Percentiles rank a stretch among this genome's conserved stretches.
Conservation (phyloP, 148 eudicot species). For the Diospyros lotus region DNA sequence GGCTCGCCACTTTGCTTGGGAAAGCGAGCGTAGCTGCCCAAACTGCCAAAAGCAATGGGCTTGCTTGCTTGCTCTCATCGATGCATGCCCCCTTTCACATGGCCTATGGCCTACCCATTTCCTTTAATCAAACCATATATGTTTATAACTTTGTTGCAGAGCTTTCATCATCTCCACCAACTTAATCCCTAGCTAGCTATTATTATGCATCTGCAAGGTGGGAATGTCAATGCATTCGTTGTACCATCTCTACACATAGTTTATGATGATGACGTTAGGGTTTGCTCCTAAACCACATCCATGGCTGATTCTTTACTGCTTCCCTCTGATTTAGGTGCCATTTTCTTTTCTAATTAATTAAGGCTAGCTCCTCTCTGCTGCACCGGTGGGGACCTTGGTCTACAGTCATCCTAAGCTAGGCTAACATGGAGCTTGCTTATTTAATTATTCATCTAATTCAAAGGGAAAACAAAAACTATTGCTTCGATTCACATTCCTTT, state of each 20-base stretch:
- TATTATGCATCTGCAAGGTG: too few relatives aligned
- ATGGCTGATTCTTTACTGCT: background rate
- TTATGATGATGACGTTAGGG: background rate
- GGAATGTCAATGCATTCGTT: conserved; percentile 6
- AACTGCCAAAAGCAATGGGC: conserved; percentile 17
- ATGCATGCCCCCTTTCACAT: conserved; percentile 17
- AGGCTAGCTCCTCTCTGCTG: background rate
- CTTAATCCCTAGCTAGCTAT: too few relatives aligned
- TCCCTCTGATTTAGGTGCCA: background rate
- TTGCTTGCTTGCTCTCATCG: background rate
- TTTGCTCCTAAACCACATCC: background rate
- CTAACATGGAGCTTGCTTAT: background rate
- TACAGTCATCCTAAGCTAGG: too few relatives aligned
- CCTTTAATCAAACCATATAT: background rate
- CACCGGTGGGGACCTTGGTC: background rate
- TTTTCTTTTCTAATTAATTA: background rate
- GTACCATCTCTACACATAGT: background rate
- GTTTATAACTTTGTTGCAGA: conserved; percentile 5
- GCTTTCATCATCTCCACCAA: background rate
- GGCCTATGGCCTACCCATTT: background rate
- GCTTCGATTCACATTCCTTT: conserved; percentile 8
- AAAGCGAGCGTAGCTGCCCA: conserved; percentile 16
- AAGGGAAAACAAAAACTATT: background rate
- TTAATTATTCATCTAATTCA: background rate
- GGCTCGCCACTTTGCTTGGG: background rate